These are phyloP conservation scores for Telopea speciosissima DNA, from an alignment of 177 flowering plant species.

Conservation along the genomic window DNA sequence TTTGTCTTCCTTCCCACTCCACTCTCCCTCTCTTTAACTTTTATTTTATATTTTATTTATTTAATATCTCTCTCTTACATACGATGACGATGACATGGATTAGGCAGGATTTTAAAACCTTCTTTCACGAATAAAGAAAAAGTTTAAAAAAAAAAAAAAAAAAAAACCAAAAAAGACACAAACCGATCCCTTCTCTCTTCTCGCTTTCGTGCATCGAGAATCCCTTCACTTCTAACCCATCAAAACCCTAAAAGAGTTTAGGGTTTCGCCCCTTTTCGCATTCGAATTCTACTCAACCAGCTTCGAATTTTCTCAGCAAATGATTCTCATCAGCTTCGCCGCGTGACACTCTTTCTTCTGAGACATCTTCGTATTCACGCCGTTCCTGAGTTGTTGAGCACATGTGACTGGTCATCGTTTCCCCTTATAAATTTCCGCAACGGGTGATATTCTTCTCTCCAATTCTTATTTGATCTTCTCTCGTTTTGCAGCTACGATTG, in stretches of 20 bases:
- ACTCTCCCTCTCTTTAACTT: neutral
- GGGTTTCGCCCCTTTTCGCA: constrained; percentile 42
- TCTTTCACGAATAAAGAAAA: constrained; percentile 4
- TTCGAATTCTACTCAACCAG: constrained; percentile 22
- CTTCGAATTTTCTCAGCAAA: constrained; percentile 14
- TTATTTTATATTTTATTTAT: no score
- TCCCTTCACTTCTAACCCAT: neutral
- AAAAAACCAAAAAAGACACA: neutral
- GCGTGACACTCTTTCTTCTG: constrained; percentile 11
- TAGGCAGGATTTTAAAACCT: constrained; percentile 7
- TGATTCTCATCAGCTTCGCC: neutral
- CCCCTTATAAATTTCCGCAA: constrained; percentile 4
- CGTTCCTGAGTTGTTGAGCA: constrained; percentile 18
- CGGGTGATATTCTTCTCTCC: constrained; percentile 4
- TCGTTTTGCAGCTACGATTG: neutral
- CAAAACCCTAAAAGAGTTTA: constrained; percentile 24
- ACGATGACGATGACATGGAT: constrained; percentile 4
- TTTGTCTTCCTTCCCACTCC: constrained; percentile 2
- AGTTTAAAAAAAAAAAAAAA: no score
- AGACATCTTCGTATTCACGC: constrained; percentile 11
- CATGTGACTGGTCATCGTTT: constrained; percentile 6
- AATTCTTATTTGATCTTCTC: neutral
- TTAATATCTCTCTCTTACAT: neutral
- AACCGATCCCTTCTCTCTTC: constrained; percentile 17
- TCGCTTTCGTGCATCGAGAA: constrained; percentile 19